Evolutionary conservation across 176 grass and related monocot species (phyloP).

Genomic region (Musa itinerans): DNA sequence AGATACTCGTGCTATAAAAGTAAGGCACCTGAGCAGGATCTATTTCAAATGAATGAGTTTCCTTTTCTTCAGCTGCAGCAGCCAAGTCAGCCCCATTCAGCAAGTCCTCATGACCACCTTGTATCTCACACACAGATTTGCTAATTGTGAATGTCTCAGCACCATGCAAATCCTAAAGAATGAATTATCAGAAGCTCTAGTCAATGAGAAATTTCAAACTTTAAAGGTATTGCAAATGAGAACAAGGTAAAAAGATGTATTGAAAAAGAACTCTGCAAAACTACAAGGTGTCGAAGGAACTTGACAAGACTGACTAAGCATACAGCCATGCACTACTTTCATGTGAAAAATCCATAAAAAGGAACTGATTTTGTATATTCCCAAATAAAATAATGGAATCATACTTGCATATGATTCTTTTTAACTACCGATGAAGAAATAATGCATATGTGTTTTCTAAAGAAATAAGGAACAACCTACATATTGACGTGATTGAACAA

Average conservation of each 20-base stretch:
- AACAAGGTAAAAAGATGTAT: neutral
- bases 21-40: conserved; percentile 51
- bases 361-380: neutral
- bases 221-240: neutral
- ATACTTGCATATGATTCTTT: neutral
- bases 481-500: neutral
- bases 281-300: neutral
- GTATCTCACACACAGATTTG: conserved; percentile 55
- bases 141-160: conserved; percentile 50
- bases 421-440: neutral
- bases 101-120: conserved; percentile 60
- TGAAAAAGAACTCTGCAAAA: neutral
- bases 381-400: neutral
- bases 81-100: conserved; percentile 69
- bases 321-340: neutral
- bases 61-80: conserved; percentile 81
- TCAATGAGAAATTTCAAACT: conserved; percentile 1
- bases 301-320: neutral
- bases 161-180: conserved; percentile 55
- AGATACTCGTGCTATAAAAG: conserved; percentile 5
- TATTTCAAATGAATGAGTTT: conserved; percentile 88
- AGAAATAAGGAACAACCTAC: neutral
- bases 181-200: neutral
- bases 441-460: neutral
- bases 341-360: neutral